phyloP scores from a whole-genome alignment of 225 moss, liverwort and hornwort species.

The Marchantia polymorpha region DNA sequence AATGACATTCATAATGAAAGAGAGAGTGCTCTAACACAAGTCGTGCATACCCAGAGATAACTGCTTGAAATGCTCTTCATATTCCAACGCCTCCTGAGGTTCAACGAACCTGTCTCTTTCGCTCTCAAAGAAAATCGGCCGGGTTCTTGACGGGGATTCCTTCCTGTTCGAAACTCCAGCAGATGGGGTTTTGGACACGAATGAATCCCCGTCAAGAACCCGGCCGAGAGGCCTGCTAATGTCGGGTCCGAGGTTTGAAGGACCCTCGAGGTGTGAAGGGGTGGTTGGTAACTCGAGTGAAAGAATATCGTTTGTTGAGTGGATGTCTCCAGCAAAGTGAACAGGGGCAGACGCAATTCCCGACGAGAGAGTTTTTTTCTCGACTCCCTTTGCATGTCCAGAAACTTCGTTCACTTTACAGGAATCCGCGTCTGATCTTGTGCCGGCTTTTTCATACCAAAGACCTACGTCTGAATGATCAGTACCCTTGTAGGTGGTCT shows the following conservation, averaged over 20 bases:
- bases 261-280: neutral
- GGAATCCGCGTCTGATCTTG: neutral
- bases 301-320: neutral
- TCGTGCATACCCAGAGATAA: constrained; percentile 22
- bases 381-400: constrained; percentile 6
- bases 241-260: neutral
- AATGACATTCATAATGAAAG: neutral
- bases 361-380: neutral
- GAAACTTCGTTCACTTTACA: neutral
- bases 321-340: neutral
- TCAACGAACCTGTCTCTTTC: constrained; percentile 1
- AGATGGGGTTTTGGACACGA: no score
- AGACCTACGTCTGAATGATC: neutral
- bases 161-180: neutral
- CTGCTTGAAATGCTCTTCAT: constrained; percentile 13
- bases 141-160: neutral
- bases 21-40: neutral
- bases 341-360: constrained; percentile 11
- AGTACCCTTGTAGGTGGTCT: constrained; percentile 26
- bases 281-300: neutral
- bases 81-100: neutral
- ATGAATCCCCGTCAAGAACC: no score
- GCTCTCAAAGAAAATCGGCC: neutral
- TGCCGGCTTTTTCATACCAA: neutral
- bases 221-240: neutral